phyloP scores from a whole-genome alignment of 352 stramenopile species.

The Phytophthora aleatoria region DNA sequence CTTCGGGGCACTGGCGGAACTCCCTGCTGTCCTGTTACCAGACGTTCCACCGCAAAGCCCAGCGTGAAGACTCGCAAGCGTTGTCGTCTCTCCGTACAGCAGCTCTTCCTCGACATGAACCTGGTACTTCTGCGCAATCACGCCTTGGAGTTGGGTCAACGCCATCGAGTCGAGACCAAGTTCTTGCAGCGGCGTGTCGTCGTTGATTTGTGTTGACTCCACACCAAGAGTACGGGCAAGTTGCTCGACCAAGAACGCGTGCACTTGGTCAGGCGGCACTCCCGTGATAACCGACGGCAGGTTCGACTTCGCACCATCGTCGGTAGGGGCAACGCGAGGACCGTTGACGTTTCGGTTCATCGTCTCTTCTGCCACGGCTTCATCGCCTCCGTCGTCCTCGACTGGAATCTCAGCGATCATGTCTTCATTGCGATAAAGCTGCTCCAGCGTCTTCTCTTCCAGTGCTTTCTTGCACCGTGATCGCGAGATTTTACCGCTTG shows the following conservation, averaged over 20 bases:
- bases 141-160: constrained; percentile 95
- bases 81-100: constrained; percentile 90
- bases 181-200: constrained; percentile 67
- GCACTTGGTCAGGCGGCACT: constrained; percentile 57
- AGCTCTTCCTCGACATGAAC: constrained; percentile 93
- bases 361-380: constrained; percentile 33
- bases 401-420: constrained; percentile 57
- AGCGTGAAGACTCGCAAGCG: constrained; percentile 84
- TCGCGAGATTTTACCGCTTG: constrained; percentile 98
- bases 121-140: constrained; percentile 90
- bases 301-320: constrained; percentile 31
- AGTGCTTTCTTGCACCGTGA: constrained; percentile 83
- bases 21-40: constrained; percentile 24
- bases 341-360: constrained; percentile 32
- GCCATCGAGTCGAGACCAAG: constrained; percentile 93
- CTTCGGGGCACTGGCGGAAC: constrained; percentile 32
- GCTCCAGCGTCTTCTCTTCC: constrained; percentile 58
- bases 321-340: constrained; percentile 15
- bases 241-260: constrained; percentile 59
- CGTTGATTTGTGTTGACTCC: constrained; percentile 50
- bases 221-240: constrained; percentile 66
- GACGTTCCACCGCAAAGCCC: constrained; percentile 47
- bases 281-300: constrained; percentile 58
- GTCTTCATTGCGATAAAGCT: constrained; percentile 83
- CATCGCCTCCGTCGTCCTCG: constrained; percentile 48